Percentiles rank a stretch among this genome's conserved stretches.
These are phyloP conservation scores for Pseudoneurospora amorphoporcata DNA, from an alignment of 495 filamentous ascomycete species.

Conservation along the genomic window DNA sequence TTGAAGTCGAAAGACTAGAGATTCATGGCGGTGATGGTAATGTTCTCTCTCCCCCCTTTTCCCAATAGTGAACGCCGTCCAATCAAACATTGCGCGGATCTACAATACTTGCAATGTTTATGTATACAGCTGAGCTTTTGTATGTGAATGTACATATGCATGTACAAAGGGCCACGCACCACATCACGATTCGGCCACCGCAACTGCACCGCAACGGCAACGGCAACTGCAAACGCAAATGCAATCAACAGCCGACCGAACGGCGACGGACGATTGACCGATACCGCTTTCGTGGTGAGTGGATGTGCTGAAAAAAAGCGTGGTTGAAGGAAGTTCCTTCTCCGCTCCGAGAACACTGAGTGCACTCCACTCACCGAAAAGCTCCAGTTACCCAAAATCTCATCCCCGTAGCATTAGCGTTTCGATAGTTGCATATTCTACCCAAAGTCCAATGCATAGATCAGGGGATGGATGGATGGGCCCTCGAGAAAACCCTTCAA, in stretches of 20 bases:
- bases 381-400: background rate
- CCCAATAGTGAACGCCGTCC: background rate
- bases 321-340: background rate
- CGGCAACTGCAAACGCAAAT: background rate
- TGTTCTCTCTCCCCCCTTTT: background rate
- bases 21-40: background rate
- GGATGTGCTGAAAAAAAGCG: background rate
- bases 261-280: background rate
- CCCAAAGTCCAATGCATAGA: background rate
- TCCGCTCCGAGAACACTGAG: background rate
- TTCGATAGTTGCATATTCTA: background rate
- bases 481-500: background rate
- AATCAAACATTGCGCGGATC: background rate
- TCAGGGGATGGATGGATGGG: background rate
- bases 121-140: background rate
- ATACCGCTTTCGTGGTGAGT: too few relatives aligned
- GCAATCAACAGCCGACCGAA: background rate
- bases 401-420: background rate
- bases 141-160: background rate
- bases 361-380: background rate
- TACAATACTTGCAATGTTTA: background rate
- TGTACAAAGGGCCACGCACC: background rate
- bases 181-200: background rate
- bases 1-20: background rate
- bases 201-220: background rate